A percentile compares a stretch with the other conserved stretches of the same genome.
Conservation (phyloP, 495 filamentous ascomycete species). For the Daldinia grandis region DNA sequence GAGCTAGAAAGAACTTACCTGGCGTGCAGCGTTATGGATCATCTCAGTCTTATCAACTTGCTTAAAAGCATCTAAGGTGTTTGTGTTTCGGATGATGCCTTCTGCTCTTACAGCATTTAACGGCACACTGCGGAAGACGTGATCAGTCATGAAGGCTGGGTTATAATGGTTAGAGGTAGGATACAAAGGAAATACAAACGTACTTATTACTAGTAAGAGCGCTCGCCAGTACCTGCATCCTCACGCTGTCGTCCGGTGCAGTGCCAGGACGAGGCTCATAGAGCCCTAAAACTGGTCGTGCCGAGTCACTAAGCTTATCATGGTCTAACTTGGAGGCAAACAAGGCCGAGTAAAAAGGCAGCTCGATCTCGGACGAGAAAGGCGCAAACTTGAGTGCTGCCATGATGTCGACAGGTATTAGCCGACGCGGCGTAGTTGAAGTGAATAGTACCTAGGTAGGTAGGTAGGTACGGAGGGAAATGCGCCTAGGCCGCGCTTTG, state of each 20-base stretch:
- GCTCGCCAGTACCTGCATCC: slow-evolving; percentile 87
- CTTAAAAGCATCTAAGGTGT: slow-evolving; percentile 93
- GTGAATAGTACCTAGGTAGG: background rate
- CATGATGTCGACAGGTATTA: slow-evolving; percentile 35
- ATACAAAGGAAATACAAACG: slow-evolving; percentile 45
- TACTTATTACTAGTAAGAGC: slow-evolving; percentile 85
- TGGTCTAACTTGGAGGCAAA: slow-evolving; percentile 92
- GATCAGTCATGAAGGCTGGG: slow-evolving; percentile 14
- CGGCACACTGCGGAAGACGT: slow-evolving; percentile 65
- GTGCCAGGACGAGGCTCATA: slow-evolving; percentile 82
- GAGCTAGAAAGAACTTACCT: slow-evolving; percentile 59
- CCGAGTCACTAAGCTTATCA: slow-evolving; percentile 94
- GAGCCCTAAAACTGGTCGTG: slow-evolving; percentile 83
- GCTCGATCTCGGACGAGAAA: slow-evolving; percentile 91
- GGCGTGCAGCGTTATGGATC: slow-evolving; percentile 76
- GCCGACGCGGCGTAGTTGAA: background rate
- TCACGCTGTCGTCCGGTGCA: slow-evolving; percentile 73
- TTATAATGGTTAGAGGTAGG: background rate
- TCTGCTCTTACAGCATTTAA: slow-evolving; percentile 80
- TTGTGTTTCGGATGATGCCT: slow-evolving; percentile 93
- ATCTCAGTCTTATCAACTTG: slow-evolving; percentile 75
- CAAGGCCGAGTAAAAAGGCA: slow-evolving; percentile 91
- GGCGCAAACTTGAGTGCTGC: slow-evolving; percentile 70
- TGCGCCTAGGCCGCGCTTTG: background rate
- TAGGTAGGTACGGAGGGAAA: background rate